Conservation (phyloP, 305 asterid genomes). For the Plantago coronopus region DNA sequence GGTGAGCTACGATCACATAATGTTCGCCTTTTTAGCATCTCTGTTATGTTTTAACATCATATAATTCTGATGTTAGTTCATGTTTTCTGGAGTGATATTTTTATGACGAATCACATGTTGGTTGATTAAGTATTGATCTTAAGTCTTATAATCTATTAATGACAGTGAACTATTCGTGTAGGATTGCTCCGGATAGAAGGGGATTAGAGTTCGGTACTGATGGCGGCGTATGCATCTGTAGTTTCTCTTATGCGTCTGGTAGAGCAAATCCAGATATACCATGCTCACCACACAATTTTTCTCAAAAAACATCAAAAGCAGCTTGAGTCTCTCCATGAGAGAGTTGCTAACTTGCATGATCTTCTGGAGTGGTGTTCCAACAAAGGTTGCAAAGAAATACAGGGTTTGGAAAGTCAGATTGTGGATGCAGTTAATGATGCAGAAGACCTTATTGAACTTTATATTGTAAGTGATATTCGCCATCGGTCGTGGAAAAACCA, state of each 20-base stretch:
- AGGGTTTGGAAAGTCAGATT: not conserved
- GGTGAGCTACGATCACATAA: too few relatives aligned
- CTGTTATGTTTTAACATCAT: too few relatives aligned
- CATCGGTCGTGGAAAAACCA: conserved; percentile 2
- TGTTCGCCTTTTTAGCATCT: too few relatives aligned
- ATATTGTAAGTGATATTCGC: conserved; percentile 7
- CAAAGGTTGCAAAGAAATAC: not conserved
- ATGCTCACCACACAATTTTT: not conserved
- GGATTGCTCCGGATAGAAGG: not conserved
- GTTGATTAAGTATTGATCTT: too few relatives aligned
- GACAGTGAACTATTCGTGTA: too few relatives aligned
- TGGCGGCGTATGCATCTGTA: conserved; percentile 12
- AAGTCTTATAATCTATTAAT: too few relatives aligned
- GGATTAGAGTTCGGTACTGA: not conserved
- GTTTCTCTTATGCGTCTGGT: conserved; percentile 15
- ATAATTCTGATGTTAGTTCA: too few relatives aligned
- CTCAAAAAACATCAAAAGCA: conserved; percentile 1
- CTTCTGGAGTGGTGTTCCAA: conserved; percentile 6
- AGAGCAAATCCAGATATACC: conserved; percentile 13
- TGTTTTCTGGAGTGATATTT: too few relatives aligned
- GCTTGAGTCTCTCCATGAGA: not conserved
- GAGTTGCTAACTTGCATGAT: conserved; percentile 2
- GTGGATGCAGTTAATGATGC: conserved; percentile 3
- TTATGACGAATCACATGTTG: too few relatives aligned
- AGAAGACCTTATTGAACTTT: conserved; percentile 6